Percentiles rank a stretch among this genome's conserved stretches.
Conservation (phyloP, 2,329 filamentous ascomycete species). For the Zymoseptoria tritici region DNA sequence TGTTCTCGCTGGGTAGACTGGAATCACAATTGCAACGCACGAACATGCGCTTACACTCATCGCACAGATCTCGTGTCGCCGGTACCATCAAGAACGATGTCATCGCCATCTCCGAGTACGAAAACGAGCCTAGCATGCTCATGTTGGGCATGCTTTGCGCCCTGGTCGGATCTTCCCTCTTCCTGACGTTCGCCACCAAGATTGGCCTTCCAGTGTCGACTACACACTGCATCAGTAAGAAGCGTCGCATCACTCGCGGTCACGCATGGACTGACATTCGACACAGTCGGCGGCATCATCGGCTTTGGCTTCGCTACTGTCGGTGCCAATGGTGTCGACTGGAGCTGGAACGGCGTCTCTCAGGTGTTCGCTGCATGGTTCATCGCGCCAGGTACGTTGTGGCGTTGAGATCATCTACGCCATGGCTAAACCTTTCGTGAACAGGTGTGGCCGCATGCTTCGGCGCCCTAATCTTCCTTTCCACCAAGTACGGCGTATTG, state of each 20-base stretch:
- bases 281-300: slow-evolving; percentile 21
- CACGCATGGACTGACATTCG: background rate
- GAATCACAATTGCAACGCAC: slow-evolving; percentile 19
- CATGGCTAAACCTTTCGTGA: background rate
- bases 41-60: background rate
- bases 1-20: slow-evolving; percentile 30
- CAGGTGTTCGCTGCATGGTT: slow-evolving; percentile 50
- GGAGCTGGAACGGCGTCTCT: slow-evolving; percentile 51
- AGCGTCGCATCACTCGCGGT: background rate
- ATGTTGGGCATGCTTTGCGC: slow-evolving; percentile 50
- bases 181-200: slow-evolving; percentile 46
- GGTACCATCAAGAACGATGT: slow-evolving; percentile 45
- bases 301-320: slow-evolving; percentile 45
- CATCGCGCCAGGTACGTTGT: slow-evolving; percentile 32
- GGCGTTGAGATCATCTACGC: background rate
- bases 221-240: slow-evolving; percentile 47
- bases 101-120: slow-evolving; percentile 39
- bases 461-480: slow-evolving; percentile 41
- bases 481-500: slow-evolving; percentile 42
- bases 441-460: slow-evolving; percentile 37
- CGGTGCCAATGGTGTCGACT: slow-evolving; percentile 47
- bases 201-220: slow-evolving; percentile 49
- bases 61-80: slow-evolving; percentile 30
- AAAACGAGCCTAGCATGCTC: slow-evolving; percentile 40
- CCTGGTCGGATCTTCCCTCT: slow-evolving; percentile 45